Evolutionary conservation across 23 red algal species (phyloP), one percentile per base, ranked within the genome.

Genomic region (Gracilaria caudata): DNA sequence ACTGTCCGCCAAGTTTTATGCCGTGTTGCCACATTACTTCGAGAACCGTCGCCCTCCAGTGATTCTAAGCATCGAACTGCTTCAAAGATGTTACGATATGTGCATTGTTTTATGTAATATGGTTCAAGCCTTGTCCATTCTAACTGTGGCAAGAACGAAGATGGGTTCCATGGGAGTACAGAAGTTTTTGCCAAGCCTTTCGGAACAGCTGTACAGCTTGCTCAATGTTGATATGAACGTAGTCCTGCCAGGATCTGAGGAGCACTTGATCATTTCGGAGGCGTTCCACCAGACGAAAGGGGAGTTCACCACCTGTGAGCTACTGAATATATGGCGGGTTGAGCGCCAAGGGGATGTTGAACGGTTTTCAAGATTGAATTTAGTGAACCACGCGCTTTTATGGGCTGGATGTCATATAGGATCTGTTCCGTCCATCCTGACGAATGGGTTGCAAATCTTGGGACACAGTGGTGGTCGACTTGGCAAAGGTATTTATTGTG

Each of bases 381-480:
- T 58, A 12, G 23, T 75, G 44, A 93, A 93, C 25, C 68, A 85
- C 24, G 43, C 49, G 24, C 26, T 93, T 17, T 51, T 85, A 6
- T 93, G 79, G 80, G 72, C 85, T 40, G 90, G 90, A 38, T 86
- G 80, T 71, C 81, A 93, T 51, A 86, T 93, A 29, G 90, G 68
- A 33, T 79, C 82, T 3, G 73, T 85, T 11, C 66, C 90, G 0
- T 64, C 90, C 6, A 93, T 93, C 64, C 51, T 86, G 20, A 39
- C 41, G 24, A 86, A 63, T 19, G 90, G 90, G 43, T 49, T 93
- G 16, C 77, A 81, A 29, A 93, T 93, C 35, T 57, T 93, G 72
- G 79, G 68, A 3, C 90, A 93, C 72, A 79, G 68, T 47, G 90
- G 90, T 37, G 90, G 90, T 21, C 90, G 90, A n/a, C 51, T 93